Evolutionary conservation across 768 basidiomycete genomes (phyloP).

Genomic region (Suillus plorans): DNA sequence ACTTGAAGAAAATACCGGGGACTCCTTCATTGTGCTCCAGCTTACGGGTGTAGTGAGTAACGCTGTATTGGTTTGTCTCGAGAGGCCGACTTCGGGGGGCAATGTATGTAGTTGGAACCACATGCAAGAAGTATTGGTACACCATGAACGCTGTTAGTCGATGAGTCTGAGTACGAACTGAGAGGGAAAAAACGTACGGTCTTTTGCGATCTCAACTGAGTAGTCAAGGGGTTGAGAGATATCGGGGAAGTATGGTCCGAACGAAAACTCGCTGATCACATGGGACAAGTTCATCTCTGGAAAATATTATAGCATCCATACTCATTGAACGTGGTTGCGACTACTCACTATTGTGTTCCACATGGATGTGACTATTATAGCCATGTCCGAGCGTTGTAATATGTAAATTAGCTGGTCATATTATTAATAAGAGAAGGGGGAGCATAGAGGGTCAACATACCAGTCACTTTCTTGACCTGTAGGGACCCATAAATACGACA

Average conservation of each 20-base stretch:
- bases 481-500: constrained; percentile 88
- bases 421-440: not conserved
- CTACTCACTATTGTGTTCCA: constrained; percentile 77
- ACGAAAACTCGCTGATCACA: constrained; percentile 95
- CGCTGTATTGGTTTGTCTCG: constrained; percentile 86
- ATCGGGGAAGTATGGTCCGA: constrained; percentile 93
- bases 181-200: constrained; percentile 49
- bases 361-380: constrained; percentile 83
- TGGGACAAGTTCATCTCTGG: constrained; percentile 96
- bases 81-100: constrained; percentile 66
- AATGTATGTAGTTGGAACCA: constrained; percentile 94
- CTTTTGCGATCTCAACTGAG: constrained; percentile 71
- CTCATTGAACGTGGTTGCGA: not conserved
- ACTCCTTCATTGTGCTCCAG: constrained; percentile 75
- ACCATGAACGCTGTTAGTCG: constrained; percentile 69
- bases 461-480: constrained; percentile 86
- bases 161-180: constrained; percentile 4
- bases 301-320: not conserved
- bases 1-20: constrained; percentile 98
- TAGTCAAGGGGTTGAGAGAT: constrained; percentile 94
- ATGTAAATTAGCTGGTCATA: constrained; percentile 77
- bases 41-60: constrained; percentile 85
- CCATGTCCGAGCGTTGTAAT: constrained; percentile 95
- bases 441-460: constrained; percentile 33
- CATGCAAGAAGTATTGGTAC: constrained; percentile 93